Evolutionary conservation across 129 eudicot species (phyloP).

Genomic region (Tagetes patula): DNA sequence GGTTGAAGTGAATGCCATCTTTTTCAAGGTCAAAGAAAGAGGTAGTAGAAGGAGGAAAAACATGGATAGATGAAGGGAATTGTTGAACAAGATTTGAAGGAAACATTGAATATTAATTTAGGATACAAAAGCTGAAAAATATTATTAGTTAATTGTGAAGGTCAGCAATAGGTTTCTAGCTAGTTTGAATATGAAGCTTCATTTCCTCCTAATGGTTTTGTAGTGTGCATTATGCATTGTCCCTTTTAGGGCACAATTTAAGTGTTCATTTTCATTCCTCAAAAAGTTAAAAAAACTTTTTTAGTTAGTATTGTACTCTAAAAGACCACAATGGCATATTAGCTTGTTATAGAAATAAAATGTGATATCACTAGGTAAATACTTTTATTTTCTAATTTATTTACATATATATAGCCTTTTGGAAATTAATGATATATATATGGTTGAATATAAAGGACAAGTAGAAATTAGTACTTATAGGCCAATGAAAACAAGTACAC

Average conservation of each 20-base stretch:
- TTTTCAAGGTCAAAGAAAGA: slow-evolving; percentile 9
- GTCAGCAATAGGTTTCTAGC: background rate
- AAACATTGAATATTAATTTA: slow-evolving; percentile 8
- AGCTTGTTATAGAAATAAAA: slow-evolving; percentile 3
- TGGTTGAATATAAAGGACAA: background rate
- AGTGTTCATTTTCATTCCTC: background rate
- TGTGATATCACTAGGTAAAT: background rate
- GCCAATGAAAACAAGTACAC: background rate
- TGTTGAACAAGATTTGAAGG: slow-evolving; percentile 19
- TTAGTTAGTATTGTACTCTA: background rate
- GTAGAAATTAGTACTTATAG: background rate
- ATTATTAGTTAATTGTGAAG: background rate
- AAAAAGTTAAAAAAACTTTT: background rate
- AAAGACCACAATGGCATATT: background rate
- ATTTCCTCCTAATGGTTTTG: background rate
- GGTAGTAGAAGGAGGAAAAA: slow-evolving; percentile 3
- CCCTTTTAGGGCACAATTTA: slow-evolving; percentile 12
- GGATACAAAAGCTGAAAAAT: background rate
- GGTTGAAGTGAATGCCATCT: slow-evolving; percentile 4
- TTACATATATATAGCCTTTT: background rate
- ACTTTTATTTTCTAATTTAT: background rate
- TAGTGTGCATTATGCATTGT: background rate
- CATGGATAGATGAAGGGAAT: slow-evolving; percentile 18
- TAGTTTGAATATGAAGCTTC: background rate
- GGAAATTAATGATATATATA: background rate